Evolutionary conservation across 2,329 filamentous ascomycete species (phyloP), one percentile per base, ranked within the genome.

Genomic region (Waltergamsia citrina): DNA sequence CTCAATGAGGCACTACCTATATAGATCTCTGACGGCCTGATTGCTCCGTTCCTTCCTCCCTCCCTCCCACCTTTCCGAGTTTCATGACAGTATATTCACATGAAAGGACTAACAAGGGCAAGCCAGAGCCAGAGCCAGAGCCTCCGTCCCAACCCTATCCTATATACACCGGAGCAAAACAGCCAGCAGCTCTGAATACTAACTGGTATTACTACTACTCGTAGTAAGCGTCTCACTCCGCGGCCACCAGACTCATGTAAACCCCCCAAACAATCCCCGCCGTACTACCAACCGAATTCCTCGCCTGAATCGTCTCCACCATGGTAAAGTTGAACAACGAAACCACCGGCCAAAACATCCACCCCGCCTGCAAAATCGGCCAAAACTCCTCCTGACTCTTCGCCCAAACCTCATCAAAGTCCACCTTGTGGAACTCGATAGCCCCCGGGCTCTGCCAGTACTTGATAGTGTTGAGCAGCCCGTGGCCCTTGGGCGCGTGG

Each of bases 221-320:
- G 22, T 8, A 8, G 8, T n/a, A 24, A 24, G n/a, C 18, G 7
- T 11, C 24, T 46, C 39, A 58, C 33, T 43, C 41, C 9, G 53
- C 50, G 14, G 67, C 69, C 42, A 75, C 56, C 47, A 87, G 58
- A 50, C 81, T 85, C 57, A 88, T 62, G 53, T 84, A 88, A 27
- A 87, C 65, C 0, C 79, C 78, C 84, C 84, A 90, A 11, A 64
- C 69, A 17, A 90, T 66, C 5, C 84, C 83, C 14, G 81, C 81
- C 33, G 81, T 53, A 43, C 77, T 75, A n/a, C 78, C 81, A 40
- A 87, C 71, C 22, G 88, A 58, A 33, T 82, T 79, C 24, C 84
- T 67, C 34, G 70, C 69, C 47, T 86, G 71, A 4, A 86, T 73
- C n/a, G 78, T 82, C 42, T 82, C 70, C 39, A 86, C 60, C 15